Percentiles rank a stretch among this genome's conserved stretches.
These are phyloP conservation scores for Acorus gramineus DNA, from an alignment of 106 monocot species.

Conservation along the genomic window DNA sequence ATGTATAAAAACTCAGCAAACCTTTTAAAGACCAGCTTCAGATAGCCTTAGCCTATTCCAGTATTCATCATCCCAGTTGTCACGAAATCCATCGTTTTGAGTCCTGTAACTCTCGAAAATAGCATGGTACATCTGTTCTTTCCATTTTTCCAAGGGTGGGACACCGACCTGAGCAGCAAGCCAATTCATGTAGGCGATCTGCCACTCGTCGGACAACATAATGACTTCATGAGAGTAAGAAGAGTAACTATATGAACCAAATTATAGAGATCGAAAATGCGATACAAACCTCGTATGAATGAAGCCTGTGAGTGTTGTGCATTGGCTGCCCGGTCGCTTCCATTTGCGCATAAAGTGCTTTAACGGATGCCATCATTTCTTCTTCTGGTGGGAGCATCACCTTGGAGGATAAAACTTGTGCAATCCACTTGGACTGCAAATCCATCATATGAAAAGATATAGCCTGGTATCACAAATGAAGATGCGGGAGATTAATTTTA, in stretches of 20 bases:
- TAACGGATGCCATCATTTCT: slow-evolving; percentile 24
- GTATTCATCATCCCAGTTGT: slow-evolving; percentile 1
- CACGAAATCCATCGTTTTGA: neutral
- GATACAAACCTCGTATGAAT: slow-evolving; percentile 12
- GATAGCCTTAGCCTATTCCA: neutral
- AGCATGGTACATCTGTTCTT: neutral
- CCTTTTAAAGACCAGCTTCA: neutral
- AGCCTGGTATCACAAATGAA: slow-evolving; percentile 2
- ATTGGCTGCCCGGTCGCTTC: slow-evolving; percentile 16
- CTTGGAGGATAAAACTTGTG: slow-evolving; percentile 21
- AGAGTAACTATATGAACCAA: neutral
- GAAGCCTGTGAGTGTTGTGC: slow-evolving; percentile 12
- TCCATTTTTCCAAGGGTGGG: slow-evolving; percentile 27
- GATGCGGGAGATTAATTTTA: too few relatives aligned
- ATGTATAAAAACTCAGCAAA: neutral
- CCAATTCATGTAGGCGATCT: slow-evolving; percentile 23
- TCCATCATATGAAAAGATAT: slow-evolving; percentile 5
- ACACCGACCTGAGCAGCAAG: slow-evolving; percentile 19
- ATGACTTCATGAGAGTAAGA: neutral
- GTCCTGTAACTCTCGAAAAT: neutral
- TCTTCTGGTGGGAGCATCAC: slow-evolving; percentile 17
- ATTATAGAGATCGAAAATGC: neutral
- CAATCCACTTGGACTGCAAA: slow-evolving; percentile 29
- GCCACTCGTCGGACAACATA: neutral
- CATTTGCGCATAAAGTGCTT: slow-evolving; percentile 10